These are phyloP conservation scores for Backusella macrospora DNA, from an alignment of 192 early-diverging fungal genomes.

Conservation along the genomic window DNA sequence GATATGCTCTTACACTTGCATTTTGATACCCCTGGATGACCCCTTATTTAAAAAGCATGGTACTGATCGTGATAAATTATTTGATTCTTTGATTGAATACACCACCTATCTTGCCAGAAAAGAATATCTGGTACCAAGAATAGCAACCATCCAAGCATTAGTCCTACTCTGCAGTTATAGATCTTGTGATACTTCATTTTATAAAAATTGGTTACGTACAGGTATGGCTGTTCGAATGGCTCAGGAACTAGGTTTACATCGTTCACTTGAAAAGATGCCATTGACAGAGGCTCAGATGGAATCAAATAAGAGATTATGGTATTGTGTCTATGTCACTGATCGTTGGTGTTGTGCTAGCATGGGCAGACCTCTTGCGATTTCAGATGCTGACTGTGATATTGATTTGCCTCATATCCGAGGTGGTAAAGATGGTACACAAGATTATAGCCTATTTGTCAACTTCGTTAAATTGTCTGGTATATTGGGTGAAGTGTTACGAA, in stretches of 20 bases:
- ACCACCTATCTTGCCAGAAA: conserved; percentile 44
- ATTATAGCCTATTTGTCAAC: conserved; percentile 27
- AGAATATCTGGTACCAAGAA: conserved; percentile 55
- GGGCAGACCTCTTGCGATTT: conserved; percentile 46
- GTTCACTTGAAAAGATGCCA: conserved; percentile 54
- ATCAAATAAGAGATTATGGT: conserved; percentile 70
- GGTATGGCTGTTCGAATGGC: conserved; percentile 71
- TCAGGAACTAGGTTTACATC: conserved; percentile 77
- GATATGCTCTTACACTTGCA: conserved; percentile 19
- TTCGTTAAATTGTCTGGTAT: conserved; percentile 35
- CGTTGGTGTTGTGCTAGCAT: conserved; percentile 49
- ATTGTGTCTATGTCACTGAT: conserved; percentile 67
- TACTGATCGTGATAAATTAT: conserved; percentile 9
- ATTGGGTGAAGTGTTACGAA: conserved; percentile 32
- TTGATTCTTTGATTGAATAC: conserved; percentile 18
- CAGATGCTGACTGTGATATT: conserved; percentile 43
- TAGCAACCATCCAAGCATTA: conserved; percentile 63
- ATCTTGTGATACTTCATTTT: conserved; percentile 16
- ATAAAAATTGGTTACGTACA: conserved; percentile 30
- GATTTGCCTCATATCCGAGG: conserved; percentile 27
- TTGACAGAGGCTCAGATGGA: conserved; percentile 51
- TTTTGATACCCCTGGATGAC: conserved; percentile 12
- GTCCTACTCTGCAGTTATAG: conserved; percentile 63
- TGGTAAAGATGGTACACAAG: neutral
- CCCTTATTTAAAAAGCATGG: conserved; percentile 11